Percentiles rank a stretch among this genome's conserved stretches.
Conservation (phyloP, 1,139 yeast genomes). For the Scheffersomyces segobiensis region DNA sequence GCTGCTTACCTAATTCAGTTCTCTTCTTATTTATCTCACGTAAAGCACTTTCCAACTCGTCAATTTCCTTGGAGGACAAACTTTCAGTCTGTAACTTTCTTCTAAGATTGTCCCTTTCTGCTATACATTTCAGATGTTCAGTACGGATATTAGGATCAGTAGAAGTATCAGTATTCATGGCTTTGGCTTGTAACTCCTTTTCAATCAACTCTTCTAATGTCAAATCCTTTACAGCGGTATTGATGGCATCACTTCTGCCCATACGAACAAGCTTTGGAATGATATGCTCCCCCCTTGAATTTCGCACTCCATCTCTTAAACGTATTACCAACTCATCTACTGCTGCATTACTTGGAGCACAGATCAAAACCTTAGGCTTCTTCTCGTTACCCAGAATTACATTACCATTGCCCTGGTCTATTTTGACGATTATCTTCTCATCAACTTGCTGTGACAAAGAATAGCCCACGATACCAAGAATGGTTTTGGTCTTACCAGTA, state of each 20-base stretch:
- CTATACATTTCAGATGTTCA: slow-evolving; percentile 53
- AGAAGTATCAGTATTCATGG: slow-evolving; percentile 31
- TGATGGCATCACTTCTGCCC: slow-evolving; percentile 88
- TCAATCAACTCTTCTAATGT: slow-evolving; percentile 90
- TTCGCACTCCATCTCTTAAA: slow-evolving; percentile 68
- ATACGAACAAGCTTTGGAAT: slow-evolving; percentile 80
- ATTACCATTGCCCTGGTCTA: slow-evolving; percentile 20
- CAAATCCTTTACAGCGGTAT: slow-evolving; percentile 76
- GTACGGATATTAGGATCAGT: slow-evolving; percentile 50
- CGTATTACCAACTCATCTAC: slow-evolving; percentile 95
- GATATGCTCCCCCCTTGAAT: slow-evolving; percentile 56
- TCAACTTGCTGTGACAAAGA: slow-evolving; percentile 42
- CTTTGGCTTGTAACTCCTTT: slow-evolving; percentile 50
- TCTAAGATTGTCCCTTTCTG: slow-evolving; percentile 52
- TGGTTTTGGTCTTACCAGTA: slow-evolving; percentile 97
- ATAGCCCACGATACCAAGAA: slow-evolving; percentile 86
- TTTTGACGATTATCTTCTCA: slow-evolving; percentile 32
- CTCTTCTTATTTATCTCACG: slow-evolving; percentile 59
- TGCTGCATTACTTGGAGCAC: slow-evolving; percentile 99
- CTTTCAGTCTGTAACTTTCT: slow-evolving; percentile 33
- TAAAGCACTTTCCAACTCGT: slow-evolving; percentile 47
- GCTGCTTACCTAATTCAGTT: slow-evolving; percentile 67
- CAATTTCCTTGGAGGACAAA: slow-evolving; percentile 39
- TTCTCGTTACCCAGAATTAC: slow-evolving; percentile 11
- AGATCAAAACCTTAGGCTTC: slow-evolving; percentile 60